phyloP scores from a whole-genome alignment of 1,139 yeast species.

The Sugiyamaella japonica region DNA sequence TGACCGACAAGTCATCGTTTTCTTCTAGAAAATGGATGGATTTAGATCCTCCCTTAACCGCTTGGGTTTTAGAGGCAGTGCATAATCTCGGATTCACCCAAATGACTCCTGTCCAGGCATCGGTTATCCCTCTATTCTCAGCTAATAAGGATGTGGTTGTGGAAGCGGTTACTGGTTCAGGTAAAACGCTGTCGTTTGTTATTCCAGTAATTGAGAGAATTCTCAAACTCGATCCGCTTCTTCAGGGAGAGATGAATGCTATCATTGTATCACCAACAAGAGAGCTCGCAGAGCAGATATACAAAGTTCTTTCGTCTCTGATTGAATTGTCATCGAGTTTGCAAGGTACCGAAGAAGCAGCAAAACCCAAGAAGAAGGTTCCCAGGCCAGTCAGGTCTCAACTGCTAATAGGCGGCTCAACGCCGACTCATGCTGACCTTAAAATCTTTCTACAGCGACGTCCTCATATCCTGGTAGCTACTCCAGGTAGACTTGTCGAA shows the following conservation, averaged over 20 bases:
- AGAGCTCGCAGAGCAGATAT: constrained; percentile 85
- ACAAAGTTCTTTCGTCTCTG: constrained; percentile 60
- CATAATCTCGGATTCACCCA: constrained; percentile 68
- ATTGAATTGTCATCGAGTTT: constrained; percentile 61
- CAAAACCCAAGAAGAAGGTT: constrained; percentile 10
- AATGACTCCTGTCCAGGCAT: constrained; percentile 98
- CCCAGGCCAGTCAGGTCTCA: constrained; percentile 55
- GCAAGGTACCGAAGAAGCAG: constrained; percentile 1
- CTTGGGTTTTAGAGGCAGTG: constrained; percentile 56
- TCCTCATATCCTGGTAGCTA: constrained; percentile 82
- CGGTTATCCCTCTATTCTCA: constrained; percentile 82
- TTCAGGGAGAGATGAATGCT: constrained; percentile 63
- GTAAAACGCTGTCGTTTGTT: constrained; percentile 85
- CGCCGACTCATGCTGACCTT: constrained; percentile 69
- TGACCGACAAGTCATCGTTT: constrained; percentile 2
- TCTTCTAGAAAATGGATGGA: constrained; percentile 36
- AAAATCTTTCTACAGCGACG: constrained; percentile 52
- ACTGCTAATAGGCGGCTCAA: constrained; percentile 75
- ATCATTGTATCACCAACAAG: constrained; percentile 86
- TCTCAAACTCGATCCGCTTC: constrained; percentile 36
- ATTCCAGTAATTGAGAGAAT: constrained; percentile 77
- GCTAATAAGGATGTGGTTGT: constrained; percentile 96
- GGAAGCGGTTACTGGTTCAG: constrained; percentile 95
- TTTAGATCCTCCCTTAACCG: constrained; percentile 32
- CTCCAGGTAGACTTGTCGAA: constrained; percentile 89